A percentile compares a stretch with the other conserved stretches of the same genome.
phyloP scores from a whole-genome alignment of 495 filamentous ascomycete species.

The Penicillium paxilli region DNA sequence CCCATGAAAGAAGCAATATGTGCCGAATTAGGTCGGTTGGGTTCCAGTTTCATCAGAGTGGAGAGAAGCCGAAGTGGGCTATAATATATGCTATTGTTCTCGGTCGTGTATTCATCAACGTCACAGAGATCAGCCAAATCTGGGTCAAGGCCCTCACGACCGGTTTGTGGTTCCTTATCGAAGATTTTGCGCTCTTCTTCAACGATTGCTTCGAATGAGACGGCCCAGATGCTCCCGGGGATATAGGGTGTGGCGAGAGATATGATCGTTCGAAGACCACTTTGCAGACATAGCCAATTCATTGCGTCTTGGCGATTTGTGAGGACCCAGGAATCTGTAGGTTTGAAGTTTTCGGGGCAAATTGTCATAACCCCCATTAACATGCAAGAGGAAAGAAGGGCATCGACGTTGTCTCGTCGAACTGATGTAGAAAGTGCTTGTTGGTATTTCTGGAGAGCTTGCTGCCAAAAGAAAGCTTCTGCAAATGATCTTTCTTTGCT shows the following conservation, averaged over 20 bases:
- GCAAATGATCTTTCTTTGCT: conserved; percentile 26
- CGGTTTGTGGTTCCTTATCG: conserved; percentile 17
- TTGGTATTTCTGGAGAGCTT: conserved; percentile 35
- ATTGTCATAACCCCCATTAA: conserved; percentile 40
- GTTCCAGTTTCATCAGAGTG: conserved; percentile 23
- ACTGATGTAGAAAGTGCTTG: conserved; percentile 23
- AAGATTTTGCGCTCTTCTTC: conserved; percentile 22
- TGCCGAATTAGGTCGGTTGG: conserved; percentile 14
- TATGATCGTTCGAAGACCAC: conserved; percentile 38
- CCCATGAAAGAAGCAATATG: conserved; percentile 33
- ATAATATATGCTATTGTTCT: conserved; percentile 39
- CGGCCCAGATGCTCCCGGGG: conserved; percentile 34
- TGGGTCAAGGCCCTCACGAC: conserved; percentile 34
- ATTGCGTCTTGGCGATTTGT: conserved; percentile 28
- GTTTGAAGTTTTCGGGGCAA: conserved; percentile 31
- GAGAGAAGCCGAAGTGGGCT: conserved; percentile 31
- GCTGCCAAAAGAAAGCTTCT: conserved; percentile 44
- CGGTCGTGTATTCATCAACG: conserved; percentile 35
- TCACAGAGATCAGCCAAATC: conserved; percentile 38
- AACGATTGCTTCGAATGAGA: conserved; percentile 27
- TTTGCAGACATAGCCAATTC: conserved; percentile 45
- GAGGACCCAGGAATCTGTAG: conserved; percentile 47
- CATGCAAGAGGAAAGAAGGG: conserved; percentile 42
- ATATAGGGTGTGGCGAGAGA: conserved; percentile 28
- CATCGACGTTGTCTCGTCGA: conserved; percentile 30